These are phyloP conservation scores for Scenedesmus sp. DNA, from an alignment of 163 green algal genomes.

Conservation along the genomic window DNA sequence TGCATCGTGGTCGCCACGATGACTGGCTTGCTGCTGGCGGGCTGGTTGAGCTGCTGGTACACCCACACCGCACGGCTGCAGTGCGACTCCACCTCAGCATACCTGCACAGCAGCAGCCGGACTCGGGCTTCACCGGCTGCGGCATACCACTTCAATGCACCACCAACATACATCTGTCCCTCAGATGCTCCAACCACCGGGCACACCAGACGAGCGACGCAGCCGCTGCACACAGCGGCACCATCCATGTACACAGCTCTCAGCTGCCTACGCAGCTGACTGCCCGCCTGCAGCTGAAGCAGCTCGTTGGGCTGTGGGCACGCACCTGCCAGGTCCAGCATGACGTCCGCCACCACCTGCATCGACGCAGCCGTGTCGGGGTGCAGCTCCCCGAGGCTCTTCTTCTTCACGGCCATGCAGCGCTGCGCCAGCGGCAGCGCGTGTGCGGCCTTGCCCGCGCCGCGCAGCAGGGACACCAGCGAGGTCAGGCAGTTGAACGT, in stretches of 20 bases:
- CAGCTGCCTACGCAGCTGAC: no score
- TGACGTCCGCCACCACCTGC: constrained; percentile 51
- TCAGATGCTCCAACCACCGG: no score
- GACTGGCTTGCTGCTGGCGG: constrained; percentile 44
- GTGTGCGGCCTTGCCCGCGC: constrained; percentile 43
- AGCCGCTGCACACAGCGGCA: no score
- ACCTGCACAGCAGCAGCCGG: constrained; percentile 22
- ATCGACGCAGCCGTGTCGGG: constrained; percentile 46
- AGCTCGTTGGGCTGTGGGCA: no score
- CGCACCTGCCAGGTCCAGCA: constrained; percentile 52
- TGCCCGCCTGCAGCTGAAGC: no score
- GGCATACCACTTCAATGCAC: no score
- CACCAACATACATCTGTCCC: no score
- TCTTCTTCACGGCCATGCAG: constrained; percentile 52
- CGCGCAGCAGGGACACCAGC: constrained; percentile 50
- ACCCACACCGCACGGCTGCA: constrained; percentile 50
- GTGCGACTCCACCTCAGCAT: constrained; percentile 48
- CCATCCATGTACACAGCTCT: no score
- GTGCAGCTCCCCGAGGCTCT: constrained; percentile 47
- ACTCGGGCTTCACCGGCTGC: background rate
- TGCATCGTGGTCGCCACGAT: constrained; percentile 52
- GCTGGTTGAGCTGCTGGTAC: constrained; percentile 43
- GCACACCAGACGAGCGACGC: no score
- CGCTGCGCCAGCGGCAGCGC: constrained; percentile 54
- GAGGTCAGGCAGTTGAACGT: constrained; percentile 43